These are phyloP conservation scores for Paecilomyces niveus DNA, from an alignment of 2,329 filamentous ascomycete species.

Conservation along the genomic window DNA sequence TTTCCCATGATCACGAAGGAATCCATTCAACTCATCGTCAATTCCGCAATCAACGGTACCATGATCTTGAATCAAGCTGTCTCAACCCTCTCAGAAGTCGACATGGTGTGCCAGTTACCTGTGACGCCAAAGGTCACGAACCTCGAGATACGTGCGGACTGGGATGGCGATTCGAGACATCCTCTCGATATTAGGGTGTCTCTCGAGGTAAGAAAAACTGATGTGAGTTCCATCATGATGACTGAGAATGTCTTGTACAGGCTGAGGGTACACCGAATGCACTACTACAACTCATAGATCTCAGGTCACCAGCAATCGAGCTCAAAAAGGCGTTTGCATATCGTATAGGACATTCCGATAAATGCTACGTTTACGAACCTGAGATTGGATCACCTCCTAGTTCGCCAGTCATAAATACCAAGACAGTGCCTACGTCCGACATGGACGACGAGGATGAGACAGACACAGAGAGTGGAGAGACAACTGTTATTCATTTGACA, in stretches of 20 bases:
- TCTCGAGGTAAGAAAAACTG: slow-evolving; percentile 20
- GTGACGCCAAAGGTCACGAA: slow-evolving; percentile 14
- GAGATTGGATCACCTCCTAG: not conserved
- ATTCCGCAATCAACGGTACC: not conserved
- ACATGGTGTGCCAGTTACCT: slow-evolving; percentile 2
- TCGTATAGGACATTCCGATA: not conserved
- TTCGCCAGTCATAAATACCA: not conserved
- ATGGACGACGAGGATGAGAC: not conserved
- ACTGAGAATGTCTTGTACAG: slow-evolving; percentile 3
- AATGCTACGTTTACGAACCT: not conserved
- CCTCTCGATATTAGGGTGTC: slow-evolving; percentile 18
- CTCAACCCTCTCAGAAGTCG: not conserved
- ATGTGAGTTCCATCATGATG: not conserved
- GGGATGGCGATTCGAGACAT: slow-evolving; percentile 19
- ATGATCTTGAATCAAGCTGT: slow-evolving; percentile 3
- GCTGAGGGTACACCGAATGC: not conserved
- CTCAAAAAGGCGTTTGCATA: not conserved
- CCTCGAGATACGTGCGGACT: slow-evolving; percentile 23
- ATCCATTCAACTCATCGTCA: not conserved
- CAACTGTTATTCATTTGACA: not conserved
- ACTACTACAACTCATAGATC: not conserved
- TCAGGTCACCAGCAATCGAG: not conserved
- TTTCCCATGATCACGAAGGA: not conserved
- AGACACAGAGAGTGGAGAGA: not conserved
- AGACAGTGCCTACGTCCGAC: not conserved